Conservation (phyloP, 352 stramenopile species). For the Sclerospora graminicola region DNA sequence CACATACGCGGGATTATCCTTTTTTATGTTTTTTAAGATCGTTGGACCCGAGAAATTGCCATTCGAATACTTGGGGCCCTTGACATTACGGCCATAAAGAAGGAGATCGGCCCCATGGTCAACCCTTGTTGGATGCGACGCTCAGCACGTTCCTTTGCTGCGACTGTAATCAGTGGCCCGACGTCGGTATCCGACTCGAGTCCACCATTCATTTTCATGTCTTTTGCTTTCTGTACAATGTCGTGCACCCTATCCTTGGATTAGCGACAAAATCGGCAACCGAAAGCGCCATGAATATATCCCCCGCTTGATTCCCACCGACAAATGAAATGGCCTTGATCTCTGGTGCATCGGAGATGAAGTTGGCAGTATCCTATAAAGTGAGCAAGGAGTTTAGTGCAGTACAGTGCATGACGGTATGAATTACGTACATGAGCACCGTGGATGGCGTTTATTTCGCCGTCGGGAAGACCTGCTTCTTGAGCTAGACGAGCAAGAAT, state of each 20-base stretch:
- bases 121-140: conserved; percentile 81
- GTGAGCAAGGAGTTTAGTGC: too few relatives aligned
- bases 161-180: conserved; percentile 86
- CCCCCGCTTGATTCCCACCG: conserved; percentile 86
- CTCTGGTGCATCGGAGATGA: conserved; percentile 89
- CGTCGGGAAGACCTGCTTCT: conserved; percentile 89
- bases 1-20: conserved; percentile 86
- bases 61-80: conserved; percentile 87
- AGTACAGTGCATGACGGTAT: too few relatives aligned
- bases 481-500: conserved; percentile 88
- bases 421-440: conserved; percentile 60
- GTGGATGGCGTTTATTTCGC: conserved; percentile 94
- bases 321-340: conserved; percentile 97
- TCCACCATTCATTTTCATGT: conserved; percentile 87
- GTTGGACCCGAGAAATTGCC: conserved; percentile 95
- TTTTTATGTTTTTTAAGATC: conserved; percentile 78
- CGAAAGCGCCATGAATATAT: conserved; percentile 97
- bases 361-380: conserved; percentile 86
- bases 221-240: conserved; percentile 84
- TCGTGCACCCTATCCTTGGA: conserved; percentile 89
- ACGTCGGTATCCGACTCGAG: conserved; percentile 62
- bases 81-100: conserved; percentile 87
- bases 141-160: conserved; percentile 84
- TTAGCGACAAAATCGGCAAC: conserved; percentile 93
- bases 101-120: conserved; percentile 85